Evolutionary conservation across 2,329 filamentous ascomycete genomes (phyloP).

Genomic region (Fusarium robinianum): DNA sequence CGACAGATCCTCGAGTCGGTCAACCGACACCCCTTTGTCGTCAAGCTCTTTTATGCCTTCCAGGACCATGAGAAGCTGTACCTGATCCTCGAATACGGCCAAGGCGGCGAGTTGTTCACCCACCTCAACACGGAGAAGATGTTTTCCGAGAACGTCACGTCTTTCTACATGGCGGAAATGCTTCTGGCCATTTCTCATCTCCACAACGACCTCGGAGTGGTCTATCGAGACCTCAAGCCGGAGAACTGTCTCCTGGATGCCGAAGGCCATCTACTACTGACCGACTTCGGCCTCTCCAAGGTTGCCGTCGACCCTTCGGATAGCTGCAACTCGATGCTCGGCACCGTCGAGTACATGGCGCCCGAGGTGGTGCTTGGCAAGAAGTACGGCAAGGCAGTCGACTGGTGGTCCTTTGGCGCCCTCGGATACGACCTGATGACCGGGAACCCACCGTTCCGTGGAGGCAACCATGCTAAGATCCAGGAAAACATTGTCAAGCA

Average conservation of each 20-base stretch:
- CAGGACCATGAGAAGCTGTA: slow-evolving; percentile 98
- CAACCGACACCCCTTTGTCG: slow-evolving; percentile 95
- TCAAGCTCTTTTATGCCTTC: slow-evolving; percentile 97
- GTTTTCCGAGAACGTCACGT: slow-evolving; percentile 86
- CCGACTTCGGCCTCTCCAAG: slow-evolving; percentile 96
- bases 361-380: slow-evolving; percentile 89
- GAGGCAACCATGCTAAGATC: slow-evolving; percentile 90
- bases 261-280: slow-evolving; percentile 89
- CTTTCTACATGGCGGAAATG: slow-evolving; percentile 99
- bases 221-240: slow-evolving; percentile 96
- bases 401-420: slow-evolving; percentile 98
- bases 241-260: slow-evolving; percentile 95
- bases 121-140: slow-evolving; percentile 92
- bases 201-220: slow-evolving; percentile 87
- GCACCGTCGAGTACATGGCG: slow-evolving; percentile 98
- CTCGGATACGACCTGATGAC: slow-evolving; percentile 92
- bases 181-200: slow-evolving; percentile 91
- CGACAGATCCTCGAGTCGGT: slow-evolving; percentile 93
- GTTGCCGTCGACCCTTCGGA: slow-evolving; percentile 73
- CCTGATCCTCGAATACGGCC: slow-evolving; percentile 94
- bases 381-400: slow-evolving; percentile 90
- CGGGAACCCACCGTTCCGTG: slow-evolving; percentile 87
- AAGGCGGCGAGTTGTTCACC: slow-evolving; percentile 96
- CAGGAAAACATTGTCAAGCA: slow-evolving; percentile 95
- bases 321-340: slow-evolving; percentile 84